Evolutionary conservation across 805 yeast genomes (phyloP).

Genomic region (Teunomyces barrocoloradensis): DNA sequence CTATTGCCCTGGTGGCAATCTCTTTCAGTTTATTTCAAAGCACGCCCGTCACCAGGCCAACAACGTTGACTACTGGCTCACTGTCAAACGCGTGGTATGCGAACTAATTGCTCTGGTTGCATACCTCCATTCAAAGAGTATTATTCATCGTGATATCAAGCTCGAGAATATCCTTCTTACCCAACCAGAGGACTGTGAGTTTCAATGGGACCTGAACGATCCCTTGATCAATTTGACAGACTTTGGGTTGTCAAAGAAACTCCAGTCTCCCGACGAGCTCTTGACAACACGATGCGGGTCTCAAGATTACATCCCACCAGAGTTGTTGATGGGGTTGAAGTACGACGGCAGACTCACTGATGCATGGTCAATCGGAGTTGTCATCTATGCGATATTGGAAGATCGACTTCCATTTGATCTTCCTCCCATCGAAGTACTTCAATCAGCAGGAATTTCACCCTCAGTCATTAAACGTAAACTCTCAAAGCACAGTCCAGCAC

Average conservation of each 20-base stretch:
- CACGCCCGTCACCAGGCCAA: constrained; percentile 26
- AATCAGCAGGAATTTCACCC: constrained; percentile 32
- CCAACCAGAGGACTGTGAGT: constrained; percentile 21
- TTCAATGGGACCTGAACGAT: constrained; percentile 4
- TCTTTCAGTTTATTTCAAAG: constrained; percentile 59
- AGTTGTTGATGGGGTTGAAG: constrained; percentile 81
- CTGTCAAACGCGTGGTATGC: constrained; percentile 61
- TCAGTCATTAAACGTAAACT: constrained; percentile 44
- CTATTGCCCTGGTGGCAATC: constrained; percentile 81
- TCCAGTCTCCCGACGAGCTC: constrained; percentile 58
- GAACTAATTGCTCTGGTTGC: constrained; percentile 69
- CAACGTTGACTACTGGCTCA: constrained; percentile 37
- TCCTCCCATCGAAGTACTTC: constrained; percentile 49
- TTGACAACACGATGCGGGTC: constrained; percentile 92
- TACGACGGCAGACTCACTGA: constrained; percentile 92
- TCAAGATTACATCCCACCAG: constrained; percentile 96
- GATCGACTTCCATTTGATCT: constrained; percentile 90
- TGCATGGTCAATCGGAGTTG: constrained; percentile 92
- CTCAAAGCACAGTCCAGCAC: constrained; percentile 60
- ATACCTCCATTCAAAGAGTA: constrained; percentile 63
- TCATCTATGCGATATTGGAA: constrained; percentile 81
- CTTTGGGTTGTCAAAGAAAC: constrained; percentile 79
- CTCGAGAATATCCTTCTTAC: constrained; percentile 75
- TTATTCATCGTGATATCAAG: constrained; percentile 91
- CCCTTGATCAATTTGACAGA: constrained; percentile 69